Percentiles rank a stretch among this genome's conserved stretches.
Conservation (phyloP, 192 early-diverging fungal genomes). For the Radiomyces spectabilis region DNA sequence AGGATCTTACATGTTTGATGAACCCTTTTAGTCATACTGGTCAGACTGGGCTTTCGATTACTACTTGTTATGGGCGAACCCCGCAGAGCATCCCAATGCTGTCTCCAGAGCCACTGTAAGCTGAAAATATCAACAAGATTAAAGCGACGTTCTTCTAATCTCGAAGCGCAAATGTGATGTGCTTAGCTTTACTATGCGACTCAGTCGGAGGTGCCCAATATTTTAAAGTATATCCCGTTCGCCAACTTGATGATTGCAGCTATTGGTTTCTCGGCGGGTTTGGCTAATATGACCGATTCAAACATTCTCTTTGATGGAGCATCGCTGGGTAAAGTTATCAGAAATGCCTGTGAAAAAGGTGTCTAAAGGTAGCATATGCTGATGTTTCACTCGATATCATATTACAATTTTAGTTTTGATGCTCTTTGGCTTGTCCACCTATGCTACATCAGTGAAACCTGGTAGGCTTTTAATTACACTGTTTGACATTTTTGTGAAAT, state of each 20-base stretch:
- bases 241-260: slow-evolving; percentile 20
- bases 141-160: background rate
- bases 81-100: slow-evolving; percentile 16
- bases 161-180: too few species aligned
- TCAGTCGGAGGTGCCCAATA: slow-evolving; percentile 10
- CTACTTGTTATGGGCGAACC: slow-evolving; percentile 16
- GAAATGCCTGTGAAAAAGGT: too few species aligned
- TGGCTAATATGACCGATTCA: slow-evolving; percentile 13
- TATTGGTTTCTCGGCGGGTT: slow-evolving; percentile 16
- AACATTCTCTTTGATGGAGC: slow-evolving; percentile 28
- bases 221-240: slow-evolving; percentile 20
- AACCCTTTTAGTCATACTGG: slow-evolving; percentile 14
- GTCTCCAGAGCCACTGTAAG: slow-evolving; percentile 18
- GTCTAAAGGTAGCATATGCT: background rate
- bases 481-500: too few species aligned
- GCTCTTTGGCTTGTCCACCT: slow-evolving; percentile 20
- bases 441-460: slow-evolving; percentile 15
- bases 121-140: background rate
- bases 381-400: background rate
- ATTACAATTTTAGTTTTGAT: slow-evolving; percentile 6
- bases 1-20: background rate
- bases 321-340: slow-evolving; percentile 21
- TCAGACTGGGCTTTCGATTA: slow-evolving; percentile 27
- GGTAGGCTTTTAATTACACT: too few species aligned
- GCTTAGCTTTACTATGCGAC: slow-evolving; percentile 19